A percentile compares a stretch with the other conserved stretches of the same genome.
phyloP scores from a whole-genome alignment of 306 rosid genomes.

The Prunus fruticosa region DNA sequence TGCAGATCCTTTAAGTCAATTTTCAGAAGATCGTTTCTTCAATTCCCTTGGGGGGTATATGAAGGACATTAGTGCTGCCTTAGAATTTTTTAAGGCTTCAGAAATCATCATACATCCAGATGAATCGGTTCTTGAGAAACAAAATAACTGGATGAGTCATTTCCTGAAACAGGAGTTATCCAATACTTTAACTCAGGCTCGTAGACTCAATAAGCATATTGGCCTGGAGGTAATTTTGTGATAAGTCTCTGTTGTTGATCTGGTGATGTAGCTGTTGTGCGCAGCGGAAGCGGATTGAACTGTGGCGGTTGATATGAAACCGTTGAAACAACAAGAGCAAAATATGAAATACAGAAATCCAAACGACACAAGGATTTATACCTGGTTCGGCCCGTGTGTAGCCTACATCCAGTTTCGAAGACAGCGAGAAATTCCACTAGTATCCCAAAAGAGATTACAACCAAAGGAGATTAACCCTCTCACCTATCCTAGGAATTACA shows the following conservation, averaged over 20 bases:
- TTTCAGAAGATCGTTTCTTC: constrained; percentile 51
- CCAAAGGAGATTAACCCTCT: no score
- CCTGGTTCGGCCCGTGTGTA: no score
- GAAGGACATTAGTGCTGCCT: constrained; percentile 55
- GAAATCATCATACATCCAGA: constrained; percentile 53
- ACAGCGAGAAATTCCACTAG: no score
- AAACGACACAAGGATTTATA: no score
- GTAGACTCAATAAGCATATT: constrained; percentile 30
- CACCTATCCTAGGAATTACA: no score
- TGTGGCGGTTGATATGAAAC: no score
- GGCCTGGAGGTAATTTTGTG: constrained; percentile 52
- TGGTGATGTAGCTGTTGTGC: not conserved
- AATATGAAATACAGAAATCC: no score
- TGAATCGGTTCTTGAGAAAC: constrained; percentile 54
- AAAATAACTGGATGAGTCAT: constrained; percentile 50
- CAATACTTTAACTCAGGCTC: constrained; percentile 4
- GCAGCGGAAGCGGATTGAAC: no score
- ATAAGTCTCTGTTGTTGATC: not conserved
- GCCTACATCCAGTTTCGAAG: no score
- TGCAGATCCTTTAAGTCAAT: constrained; percentile 64
- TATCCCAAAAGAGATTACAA: no score
- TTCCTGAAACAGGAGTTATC: constrained; percentile 46
- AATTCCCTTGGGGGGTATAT: constrained; percentile 65
- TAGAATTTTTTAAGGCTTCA: constrained; percentile 76
- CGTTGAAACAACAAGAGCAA: no score